Evolutionary conservation across 1,284 basidiomycete genomes (phyloP).

Genomic region (Golubevia sp.): DNA sequence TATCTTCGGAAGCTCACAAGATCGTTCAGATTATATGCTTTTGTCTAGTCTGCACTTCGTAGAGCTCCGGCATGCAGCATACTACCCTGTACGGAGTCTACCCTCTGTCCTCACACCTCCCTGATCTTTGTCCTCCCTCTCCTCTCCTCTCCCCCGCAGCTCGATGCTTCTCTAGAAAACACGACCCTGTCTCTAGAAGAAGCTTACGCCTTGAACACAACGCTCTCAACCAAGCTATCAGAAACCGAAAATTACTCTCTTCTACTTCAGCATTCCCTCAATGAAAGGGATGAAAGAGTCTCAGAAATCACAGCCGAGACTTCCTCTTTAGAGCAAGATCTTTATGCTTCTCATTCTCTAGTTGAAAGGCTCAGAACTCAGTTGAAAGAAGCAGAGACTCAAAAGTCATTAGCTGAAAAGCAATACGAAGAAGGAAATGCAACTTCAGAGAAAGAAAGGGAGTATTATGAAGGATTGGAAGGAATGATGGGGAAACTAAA

Average conservation of each 20-base stretch:
- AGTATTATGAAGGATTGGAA: conserved; percentile 43
- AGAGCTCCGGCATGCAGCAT: too few species aligned
- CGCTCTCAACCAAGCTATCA: not conserved
- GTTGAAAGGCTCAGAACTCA: not conserved
- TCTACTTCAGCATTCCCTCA: conserved; percentile 31
- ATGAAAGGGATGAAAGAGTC: conserved; percentile 29
- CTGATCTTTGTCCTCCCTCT: not conserved
- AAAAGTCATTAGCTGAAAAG: not conserved
- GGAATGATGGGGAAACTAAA: conserved; percentile 37
- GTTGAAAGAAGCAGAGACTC: not conserved
- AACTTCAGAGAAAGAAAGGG: conserved; percentile 45
- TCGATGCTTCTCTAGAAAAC: not conserved
- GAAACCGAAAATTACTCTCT: not conserved
- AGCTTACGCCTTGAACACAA: not conserved
- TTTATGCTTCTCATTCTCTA: not conserved
- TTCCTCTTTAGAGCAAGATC: conserved; percentile 29
- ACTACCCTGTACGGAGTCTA: not conserved
- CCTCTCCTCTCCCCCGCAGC: not conserved
- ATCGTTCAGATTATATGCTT: too few species aligned
- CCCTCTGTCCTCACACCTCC: not conserved
- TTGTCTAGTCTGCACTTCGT: too few species aligned
- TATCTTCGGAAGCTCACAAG: not conserved
- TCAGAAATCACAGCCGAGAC: conserved; percentile 31
- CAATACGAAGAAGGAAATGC: conserved; percentile 12
- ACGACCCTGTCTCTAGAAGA: not conserved